A percentile compares a stretch with the other conserved stretches of the same genome.
phyloP scores from a whole-genome alignment of 441 rosid species.

The Euphorbia schlechtendalii region DNA sequence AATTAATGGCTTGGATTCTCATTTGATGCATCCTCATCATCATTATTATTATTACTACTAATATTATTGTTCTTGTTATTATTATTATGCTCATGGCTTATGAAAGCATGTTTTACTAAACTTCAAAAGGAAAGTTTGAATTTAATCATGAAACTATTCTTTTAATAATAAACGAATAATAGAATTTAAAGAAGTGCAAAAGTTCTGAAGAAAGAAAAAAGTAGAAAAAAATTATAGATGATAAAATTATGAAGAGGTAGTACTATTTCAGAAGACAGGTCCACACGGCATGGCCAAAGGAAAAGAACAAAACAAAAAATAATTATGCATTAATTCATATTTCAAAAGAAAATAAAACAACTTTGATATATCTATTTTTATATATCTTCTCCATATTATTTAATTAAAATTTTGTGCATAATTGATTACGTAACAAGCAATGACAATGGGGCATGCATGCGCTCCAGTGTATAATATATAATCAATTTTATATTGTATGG shows the following conservation, averaged over 20 bases:
- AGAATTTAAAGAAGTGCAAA: not conserved
- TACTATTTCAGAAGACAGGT: not conserved
- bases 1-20: no score
- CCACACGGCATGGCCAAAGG: slow-evolving; percentile 3
- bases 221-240: not conserved
- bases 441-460: not conserved
- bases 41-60: no score
- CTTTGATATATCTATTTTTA: not conserved
- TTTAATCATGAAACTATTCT: not conserved
- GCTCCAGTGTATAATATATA: no score
- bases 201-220: not conserved
- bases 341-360: not conserved
- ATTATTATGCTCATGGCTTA: not conserved
- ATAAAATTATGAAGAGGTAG: not conserved
- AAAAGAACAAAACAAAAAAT: not conserved
- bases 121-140: not conserved
- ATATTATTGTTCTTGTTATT: no score
- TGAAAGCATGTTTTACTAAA: not conserved
- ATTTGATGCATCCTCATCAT: no score
- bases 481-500: no score
- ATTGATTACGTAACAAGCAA: not conserved
- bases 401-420: no score
- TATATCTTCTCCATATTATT: not conserved
- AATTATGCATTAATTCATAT: not conserved
- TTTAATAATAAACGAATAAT: not conserved